A percentile compares a stretch with the other conserved stretches of the same genome.
Evolutionary conservation across 768 basidiomycete species (phyloP).

Genomic region (Tricholoma flavovirens): DNA sequence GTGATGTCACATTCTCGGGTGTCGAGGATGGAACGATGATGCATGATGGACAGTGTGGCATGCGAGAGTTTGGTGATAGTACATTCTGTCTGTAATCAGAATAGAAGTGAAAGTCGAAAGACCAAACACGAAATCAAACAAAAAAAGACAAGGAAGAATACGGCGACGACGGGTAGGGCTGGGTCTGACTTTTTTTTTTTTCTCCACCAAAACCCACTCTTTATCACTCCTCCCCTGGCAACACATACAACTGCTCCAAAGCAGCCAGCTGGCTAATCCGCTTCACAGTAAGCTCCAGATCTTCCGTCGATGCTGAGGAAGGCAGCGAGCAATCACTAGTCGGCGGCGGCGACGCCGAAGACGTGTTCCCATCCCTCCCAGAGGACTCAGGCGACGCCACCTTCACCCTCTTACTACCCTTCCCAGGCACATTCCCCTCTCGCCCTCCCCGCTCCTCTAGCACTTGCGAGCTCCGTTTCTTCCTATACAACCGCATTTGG

Average conservation of each 20-base stretch:
- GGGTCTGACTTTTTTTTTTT: not conserved
- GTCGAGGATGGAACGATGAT: not conserved
- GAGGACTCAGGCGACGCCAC: not conserved
- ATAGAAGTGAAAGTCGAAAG: too few relatives aligned
- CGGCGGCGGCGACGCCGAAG: slow-evolving; percentile 3
- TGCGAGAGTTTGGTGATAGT: not conserved
- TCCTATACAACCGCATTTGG: slow-evolving; percentile 26
- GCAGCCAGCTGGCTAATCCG: not conserved
- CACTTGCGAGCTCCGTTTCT: slow-evolving; percentile 51
- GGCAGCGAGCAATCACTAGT: slow-evolving; percentile 3
- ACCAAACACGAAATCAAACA: not conserved
- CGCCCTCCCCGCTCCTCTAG: slow-evolving; percentile 27
- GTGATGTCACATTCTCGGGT: not conserved
- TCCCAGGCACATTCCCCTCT: not conserved
- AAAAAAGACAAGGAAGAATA: too few relatives aligned
- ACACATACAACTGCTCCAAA: not conserved
- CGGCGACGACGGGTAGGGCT: too few relatives aligned
- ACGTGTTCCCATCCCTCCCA: not conserved
- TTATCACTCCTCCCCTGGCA: not conserved
- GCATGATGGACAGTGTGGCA: not conserved
- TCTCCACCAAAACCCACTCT: not conserved
- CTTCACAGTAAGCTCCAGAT: not conserved
- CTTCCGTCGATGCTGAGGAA: not conserved
- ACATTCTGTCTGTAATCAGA: not conserved
- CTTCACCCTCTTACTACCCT: slow-evolving; percentile 8